phyloP scores from a whole-genome alignment of 257 asterid species.

The Nemophila menziesii region DNA sequence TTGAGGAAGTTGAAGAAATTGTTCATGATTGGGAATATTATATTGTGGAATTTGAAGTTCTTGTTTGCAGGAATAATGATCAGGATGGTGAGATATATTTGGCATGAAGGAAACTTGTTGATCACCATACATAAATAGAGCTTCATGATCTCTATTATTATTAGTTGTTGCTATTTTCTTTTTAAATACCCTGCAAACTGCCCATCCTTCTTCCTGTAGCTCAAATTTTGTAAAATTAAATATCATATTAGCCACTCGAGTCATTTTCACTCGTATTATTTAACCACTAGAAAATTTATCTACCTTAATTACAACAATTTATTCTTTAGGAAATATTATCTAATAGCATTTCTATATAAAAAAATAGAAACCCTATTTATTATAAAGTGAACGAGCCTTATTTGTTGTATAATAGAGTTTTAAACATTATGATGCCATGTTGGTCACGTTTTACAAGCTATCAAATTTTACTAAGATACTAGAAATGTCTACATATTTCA shows the following conservation, averaged over 20 bases:
- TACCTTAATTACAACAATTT: too few relatives aligned
- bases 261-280: too few relatives aligned
- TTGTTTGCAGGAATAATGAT: constrained; percentile 25
- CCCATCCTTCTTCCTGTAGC: constrained; percentile 74
- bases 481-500: too few relatives aligned
- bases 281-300: too few relatives aligned
- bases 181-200: constrained; percentile 59
- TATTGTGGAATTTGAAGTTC: constrained; percentile 29
- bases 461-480: too few relatives aligned
- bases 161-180: constrained; percentile 37
- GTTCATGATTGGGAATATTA: constrained; percentile 21
- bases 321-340: too few relatives aligned
- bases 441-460: too few relatives aligned
- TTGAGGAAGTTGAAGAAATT: constrained; percentile 51
- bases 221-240: background rate
- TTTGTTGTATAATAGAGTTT: too few relatives aligned
- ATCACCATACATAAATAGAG: constrained; percentile 45
- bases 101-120: constrained; percentile 44
- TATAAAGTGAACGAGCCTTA: too few relatives aligned
- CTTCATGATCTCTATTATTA: constrained; percentile 33
- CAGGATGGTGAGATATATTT: constrained; percentile 17
- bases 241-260: background rate
- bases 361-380: too few relatives aligned
- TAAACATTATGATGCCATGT: too few relatives aligned
- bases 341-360: too few relatives aligned